Evolutionary conservation across 352 stramenopile species (phyloP).

Genomic region (Globisporangium iwayamae): DNA sequence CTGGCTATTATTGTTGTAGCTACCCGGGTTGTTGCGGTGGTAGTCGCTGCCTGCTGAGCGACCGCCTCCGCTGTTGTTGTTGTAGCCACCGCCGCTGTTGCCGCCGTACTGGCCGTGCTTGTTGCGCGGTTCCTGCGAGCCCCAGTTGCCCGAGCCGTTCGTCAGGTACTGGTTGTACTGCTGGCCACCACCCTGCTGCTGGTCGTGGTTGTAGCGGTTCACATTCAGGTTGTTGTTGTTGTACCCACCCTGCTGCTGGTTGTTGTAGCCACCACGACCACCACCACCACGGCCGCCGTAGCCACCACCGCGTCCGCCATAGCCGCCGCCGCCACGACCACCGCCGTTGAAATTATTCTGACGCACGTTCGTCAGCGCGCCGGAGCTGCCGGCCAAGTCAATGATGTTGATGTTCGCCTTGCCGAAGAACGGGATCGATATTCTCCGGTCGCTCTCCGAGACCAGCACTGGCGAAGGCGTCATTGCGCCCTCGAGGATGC

Average conservation of each 20-base stretch:
- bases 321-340: constrained; percentile 25
- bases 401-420: constrained; percentile 86
- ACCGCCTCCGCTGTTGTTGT: constrained; percentile 17
- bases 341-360: constrained; percentile 41
- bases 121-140: constrained; percentile 74
- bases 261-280: constrained; percentile 24
- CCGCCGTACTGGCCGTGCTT: constrained; percentile 57
- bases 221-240: constrained; percentile 71
- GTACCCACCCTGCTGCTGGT: constrained; percentile 31
- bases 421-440: constrained; percentile 78
- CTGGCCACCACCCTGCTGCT: constrained; percentile 24
- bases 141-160: constrained; percentile 74
- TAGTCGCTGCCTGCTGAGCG: constrained; percentile 19
- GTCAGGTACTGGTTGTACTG: constrained; percentile 80
- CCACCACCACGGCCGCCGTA: constrained; percentile 16
- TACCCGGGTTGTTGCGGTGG: constrained; percentile 22
- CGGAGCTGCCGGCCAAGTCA: constrained; percentile 58
- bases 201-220: constrained; percentile 39
- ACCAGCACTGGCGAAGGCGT: constrained; percentile 41
- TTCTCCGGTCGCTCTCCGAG: constrained; percentile 55
- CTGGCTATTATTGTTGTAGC: constrained; percentile 23
- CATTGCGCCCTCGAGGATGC: constrained; percentile 51
- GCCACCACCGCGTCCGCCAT: constrained; percentile 13
- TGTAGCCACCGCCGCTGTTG: constrained; percentile 26
- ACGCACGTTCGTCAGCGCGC: constrained; percentile 53